Base-by-base conservation (phyloP, 495 filamentous ascomycete genomes). In the Gamarada debralockiae region DNA sequence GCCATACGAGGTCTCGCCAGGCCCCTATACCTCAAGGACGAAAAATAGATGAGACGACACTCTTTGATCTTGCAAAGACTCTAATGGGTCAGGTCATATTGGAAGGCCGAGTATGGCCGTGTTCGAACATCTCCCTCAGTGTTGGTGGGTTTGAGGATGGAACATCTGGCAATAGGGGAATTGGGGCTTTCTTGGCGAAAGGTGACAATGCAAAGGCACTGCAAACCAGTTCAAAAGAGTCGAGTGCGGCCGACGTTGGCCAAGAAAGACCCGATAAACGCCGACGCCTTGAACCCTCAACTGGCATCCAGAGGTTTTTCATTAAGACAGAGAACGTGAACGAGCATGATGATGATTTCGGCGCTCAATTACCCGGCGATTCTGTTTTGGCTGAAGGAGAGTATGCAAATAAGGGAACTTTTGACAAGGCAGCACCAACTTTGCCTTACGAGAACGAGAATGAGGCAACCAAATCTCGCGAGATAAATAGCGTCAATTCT, bases 81-180 rank as follows among this genome's bases (percentile, higher is more conserved):
- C 67, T 98, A 43, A 71, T 97, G 33, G 76, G 76, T 38, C 90
- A 96, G 55, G 82, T 95, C 24, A 74, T 85, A 3, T 78, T 74
- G 2, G 93, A 96, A 50, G 89, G 84, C 22, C 72, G 76, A 41
- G 81, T 84, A 23, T 97, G 92, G 89, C 93, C 93, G 20, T 97
- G 92, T 66, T 70, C 80, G 13, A 88, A 93, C 66, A 69, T 98
- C 36, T 90, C 85, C 51, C 69, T 98, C 40, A 87, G 84, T 60
- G 89, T 98, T 48, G 81, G 83, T 17, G 90, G 91, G 4, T 97
- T 97, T 53, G 90, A 98, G 67, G 92, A 97, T 57, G 85, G 89
- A 6, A 74, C 92, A 42, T 76, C 71, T 12, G 86, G 89, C 6
- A 97, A 96, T 58, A 82, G 78, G 71, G 89, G 86, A 12, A 98